Base-by-base conservation (phyloP, 1,284 basidiomycete genomes). In the Athelia sp. region DNA sequence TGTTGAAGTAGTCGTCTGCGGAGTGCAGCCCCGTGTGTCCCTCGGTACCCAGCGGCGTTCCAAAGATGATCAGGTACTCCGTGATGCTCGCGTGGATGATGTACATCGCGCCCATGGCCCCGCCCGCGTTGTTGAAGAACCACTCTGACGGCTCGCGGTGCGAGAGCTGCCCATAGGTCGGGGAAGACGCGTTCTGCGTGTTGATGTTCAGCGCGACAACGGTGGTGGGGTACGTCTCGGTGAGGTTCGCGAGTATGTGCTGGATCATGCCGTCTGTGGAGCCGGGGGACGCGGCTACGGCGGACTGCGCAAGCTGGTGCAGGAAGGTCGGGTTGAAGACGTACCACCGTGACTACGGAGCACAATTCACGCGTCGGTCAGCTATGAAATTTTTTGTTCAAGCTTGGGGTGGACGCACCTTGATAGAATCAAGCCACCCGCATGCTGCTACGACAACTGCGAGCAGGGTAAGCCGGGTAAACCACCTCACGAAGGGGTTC, bases 91-190 rank as follows among this genome's bases (percentile, higher is more conserved):
- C 92, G 63, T 98, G 95, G 56, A 99, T 90, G 69, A 98, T 81
- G 69, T 93, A 98, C 96, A 99, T 98, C 42, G 87, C 85, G 42
- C 92, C 96, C 96, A 98, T 99, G 1, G 97, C 96, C 48, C 97
- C 96, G 17, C 95, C 96, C 1, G 96, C 96, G 63, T 99, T 99
- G 75, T 88, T 98, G 71, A 97, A 92, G 40, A 98, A 82, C 96
- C 96, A 98, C 62, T 98, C 94, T 45, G 78, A 73, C 4, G 43
- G 24, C 19, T 22, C 23, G 43, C 11, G 24, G 36, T 40, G 36
- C 19, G 36, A 40, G 8, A 40, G 36, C n/a, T 40, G 36, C 26
- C 26, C 26, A 13, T 29, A 29, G 4, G 36, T 18, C 4, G 43
- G 43, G 43, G 43, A 44, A 9, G 43, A 44, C 6, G 43, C 11